Evolutionary conservation across 139 green algal genomes (phyloP).

Genomic region (Chlamydomonas asymmetrica): DNA sequence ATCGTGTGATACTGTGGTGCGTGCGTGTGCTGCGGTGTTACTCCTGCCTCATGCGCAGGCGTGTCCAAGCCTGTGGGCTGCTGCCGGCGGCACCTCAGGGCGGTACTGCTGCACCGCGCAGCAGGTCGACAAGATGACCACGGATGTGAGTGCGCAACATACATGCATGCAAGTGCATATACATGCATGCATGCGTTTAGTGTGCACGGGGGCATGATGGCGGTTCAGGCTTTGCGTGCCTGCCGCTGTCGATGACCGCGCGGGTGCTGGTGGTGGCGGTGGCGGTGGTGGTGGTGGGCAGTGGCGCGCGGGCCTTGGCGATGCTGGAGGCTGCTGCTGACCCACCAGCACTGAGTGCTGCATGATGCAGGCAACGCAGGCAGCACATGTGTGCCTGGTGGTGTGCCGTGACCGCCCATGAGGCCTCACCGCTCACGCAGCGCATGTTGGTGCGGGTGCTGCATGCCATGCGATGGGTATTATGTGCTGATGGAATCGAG

Average conservation of each 20-base stretch:
- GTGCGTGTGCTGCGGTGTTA: not conserved
- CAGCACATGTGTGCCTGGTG: no score
- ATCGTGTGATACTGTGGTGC: not conserved
- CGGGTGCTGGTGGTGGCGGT: not conserved
- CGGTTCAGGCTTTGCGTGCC: not conserved
- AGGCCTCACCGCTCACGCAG: no score
- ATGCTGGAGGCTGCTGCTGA: not conserved
- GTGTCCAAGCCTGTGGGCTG: conserved; percentile 73
- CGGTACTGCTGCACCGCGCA: conserved; percentile 78
- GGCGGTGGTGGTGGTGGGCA: not conserved
- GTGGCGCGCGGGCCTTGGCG: not conserved
- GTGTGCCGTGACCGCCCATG: no score
- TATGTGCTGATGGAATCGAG: no score
- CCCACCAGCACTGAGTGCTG: no score
- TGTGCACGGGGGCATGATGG: not conserved
- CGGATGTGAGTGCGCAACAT: conserved; percentile 48
- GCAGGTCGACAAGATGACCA: conserved; percentile 72
- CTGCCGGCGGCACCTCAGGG: conserved; percentile 31
- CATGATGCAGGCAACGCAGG: no score
- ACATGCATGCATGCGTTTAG: not conserved
- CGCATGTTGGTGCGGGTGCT: no score
- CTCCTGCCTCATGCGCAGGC: not conserved
- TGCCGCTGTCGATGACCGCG: not conserved
- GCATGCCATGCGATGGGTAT: no score
- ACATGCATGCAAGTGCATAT: not conserved